Evolutionary conservation across 495 filamentous ascomycete species (phyloP).

Genomic region (Hypoxylon fuscum): DNA sequence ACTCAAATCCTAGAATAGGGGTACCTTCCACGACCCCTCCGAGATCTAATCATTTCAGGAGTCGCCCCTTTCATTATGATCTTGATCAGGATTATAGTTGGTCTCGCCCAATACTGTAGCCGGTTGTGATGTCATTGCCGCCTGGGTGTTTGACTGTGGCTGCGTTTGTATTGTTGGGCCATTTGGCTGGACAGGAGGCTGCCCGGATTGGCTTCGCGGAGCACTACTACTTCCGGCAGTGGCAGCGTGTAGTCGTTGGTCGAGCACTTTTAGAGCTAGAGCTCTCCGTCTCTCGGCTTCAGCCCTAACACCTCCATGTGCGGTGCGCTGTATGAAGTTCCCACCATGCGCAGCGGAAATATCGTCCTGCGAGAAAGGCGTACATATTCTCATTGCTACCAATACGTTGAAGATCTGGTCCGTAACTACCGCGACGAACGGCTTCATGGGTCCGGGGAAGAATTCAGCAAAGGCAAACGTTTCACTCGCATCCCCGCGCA

Average conservation of each 20-base stretch:
- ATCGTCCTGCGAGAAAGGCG: slow-evolving; percentile 86
- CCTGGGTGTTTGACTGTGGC: slow-evolving; percentile 57
- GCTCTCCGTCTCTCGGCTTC: slow-evolving; percentile 92
- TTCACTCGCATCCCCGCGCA: slow-evolving; percentile 90
- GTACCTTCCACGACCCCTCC: slow-evolving; percentile 1
- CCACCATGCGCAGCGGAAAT: slow-evolving; percentile 73
- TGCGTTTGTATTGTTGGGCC: slow-evolving; percentile 60
- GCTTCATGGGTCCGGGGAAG: slow-evolving; percentile 88
- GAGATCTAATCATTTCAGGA: slow-evolving; percentile 21
- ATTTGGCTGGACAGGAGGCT: slow-evolving; percentile 48
- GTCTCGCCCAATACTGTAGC: slow-evolving; percentile 70
- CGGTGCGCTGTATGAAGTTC: slow-evolving; percentile 62
- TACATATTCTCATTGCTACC: slow-evolving; percentile 77
- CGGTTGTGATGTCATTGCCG: slow-evolving; percentile 57
- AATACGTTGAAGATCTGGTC: slow-evolving; percentile 78
- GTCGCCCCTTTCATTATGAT: slow-evolving; percentile 53
- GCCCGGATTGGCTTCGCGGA: slow-evolving; percentile 52
- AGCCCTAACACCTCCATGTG: slow-evolving; percentile 78
- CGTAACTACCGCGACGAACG: slow-evolving; percentile 75
- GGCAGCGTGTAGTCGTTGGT: slow-evolving; percentile 88
- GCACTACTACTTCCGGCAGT: slow-evolving; percentile 57
- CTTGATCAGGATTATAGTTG: slow-evolving; percentile 71
- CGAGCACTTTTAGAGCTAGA: slow-evolving; percentile 87
- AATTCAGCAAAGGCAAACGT: slow-evolving; percentile 95
- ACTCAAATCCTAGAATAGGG: slow-evolving; percentile 16